phyloP scores from a whole-genome alignment of 2,329 filamentous ascomycete species.

The Phaeosphaeria sp. region DNA sequence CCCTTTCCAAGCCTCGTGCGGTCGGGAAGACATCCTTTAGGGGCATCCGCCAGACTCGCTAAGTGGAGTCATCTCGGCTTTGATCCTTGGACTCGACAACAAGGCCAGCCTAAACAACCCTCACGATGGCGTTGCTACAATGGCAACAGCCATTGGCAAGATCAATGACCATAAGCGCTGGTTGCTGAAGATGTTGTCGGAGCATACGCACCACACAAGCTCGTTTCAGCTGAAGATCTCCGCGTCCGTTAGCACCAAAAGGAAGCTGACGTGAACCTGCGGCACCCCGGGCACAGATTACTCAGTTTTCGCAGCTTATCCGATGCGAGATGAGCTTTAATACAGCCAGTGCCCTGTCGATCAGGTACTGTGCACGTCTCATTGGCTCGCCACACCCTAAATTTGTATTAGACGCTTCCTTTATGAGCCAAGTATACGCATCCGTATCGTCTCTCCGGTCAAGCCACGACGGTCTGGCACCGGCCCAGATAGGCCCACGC shows the following conservation, averaged over 20 bases:
- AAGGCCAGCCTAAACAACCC: background rate
- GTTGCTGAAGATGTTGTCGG: background rate
- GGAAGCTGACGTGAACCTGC: slow-evolving; percentile 21
- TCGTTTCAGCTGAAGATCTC: slow-evolving; percentile 30
- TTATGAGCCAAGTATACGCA: slow-evolving; percentile 29
- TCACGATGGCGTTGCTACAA: background rate
- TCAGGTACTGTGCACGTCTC: slow-evolving; percentile 39
- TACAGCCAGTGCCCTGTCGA: slow-evolving; percentile 38
- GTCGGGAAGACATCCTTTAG: slow-evolving; percentile 26
- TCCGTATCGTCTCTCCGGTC: slow-evolving; percentile 35
- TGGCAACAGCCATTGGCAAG: background rate
- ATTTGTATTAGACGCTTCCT: slow-evolving; percentile 23
- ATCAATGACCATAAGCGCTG: background rate
- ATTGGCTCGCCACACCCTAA: slow-evolving; percentile 35
- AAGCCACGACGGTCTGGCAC: slow-evolving; percentile 44
- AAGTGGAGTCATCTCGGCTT: slow-evolving; percentile 32
- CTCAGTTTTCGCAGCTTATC: slow-evolving; percentile 36
- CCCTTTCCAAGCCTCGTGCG: slow-evolving; percentile 33
- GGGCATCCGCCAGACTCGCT: slow-evolving; percentile 32
- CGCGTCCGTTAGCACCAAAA: slow-evolving; percentile 17
- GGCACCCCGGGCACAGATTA: slow-evolving; percentile 36
- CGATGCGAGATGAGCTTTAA: slow-evolving; percentile 30
- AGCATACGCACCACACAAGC: background rate
- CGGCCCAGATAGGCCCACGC: slow-evolving; percentile 39
- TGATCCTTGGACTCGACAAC: slow-evolving; percentile 1